Percentiles rank a stretch among this genome's conserved stretches.
These are phyloP conservation scores for Malus hybrid DNA, from an alignment of 331 rosid genomes.

Conservation along the genomic window DNA sequence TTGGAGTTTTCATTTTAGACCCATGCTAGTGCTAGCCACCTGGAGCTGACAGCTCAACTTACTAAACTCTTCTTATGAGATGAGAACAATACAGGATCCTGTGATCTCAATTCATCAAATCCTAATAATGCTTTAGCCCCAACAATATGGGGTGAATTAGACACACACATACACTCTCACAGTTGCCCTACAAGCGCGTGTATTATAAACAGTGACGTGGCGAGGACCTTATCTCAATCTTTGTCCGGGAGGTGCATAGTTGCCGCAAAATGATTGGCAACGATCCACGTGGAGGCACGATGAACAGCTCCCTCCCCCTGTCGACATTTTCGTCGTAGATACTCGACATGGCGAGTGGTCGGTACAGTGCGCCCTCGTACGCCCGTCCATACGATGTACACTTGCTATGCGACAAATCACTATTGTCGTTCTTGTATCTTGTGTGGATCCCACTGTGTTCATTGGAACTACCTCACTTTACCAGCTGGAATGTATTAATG, in stretches of 20 bases:
- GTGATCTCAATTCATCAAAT: neutral
- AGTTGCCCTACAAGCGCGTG: neutral
- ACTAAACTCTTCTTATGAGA: neutral
- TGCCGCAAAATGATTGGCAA: constrained; percentile 1
- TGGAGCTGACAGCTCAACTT: neutral
- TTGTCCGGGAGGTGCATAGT: neutral
- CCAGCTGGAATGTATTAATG: neutral
- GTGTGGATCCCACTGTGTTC: neutral
- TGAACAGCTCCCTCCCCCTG: neutral
- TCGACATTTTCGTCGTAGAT: neutral
- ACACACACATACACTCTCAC: neutral
- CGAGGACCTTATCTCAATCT: constrained; percentile 1
- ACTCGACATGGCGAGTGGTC: neutral
- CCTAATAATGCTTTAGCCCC: neutral
- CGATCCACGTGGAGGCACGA: neutral
- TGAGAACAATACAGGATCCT: neutral
- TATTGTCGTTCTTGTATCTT: neutral
- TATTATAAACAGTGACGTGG: neutral
- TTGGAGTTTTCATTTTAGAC: neutral
- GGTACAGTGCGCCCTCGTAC: constrained; percentile 14
- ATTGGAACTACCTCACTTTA: neutral
- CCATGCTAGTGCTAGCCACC: neutral
- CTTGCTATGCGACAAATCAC: constrained; percentile 11
- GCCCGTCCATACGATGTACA: constrained; percentile 24
- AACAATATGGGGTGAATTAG: neutral